Conservation (phyloP, 148 eudicot genomes). For the Limonium bicolor region DNA sequence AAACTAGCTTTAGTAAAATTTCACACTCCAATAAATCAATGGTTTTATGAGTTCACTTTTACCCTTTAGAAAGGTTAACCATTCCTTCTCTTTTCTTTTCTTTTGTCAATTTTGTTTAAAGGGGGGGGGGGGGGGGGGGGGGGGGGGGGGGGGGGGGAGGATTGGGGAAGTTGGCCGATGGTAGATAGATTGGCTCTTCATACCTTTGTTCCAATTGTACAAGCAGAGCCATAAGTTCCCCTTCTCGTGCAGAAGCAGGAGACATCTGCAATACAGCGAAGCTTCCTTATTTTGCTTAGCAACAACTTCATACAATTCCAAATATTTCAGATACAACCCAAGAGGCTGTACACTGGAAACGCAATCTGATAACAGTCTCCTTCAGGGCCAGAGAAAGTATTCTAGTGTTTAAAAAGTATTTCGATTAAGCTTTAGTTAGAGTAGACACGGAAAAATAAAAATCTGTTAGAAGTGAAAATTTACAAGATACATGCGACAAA, state of each 20-base stretch:
- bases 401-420: not conserved
- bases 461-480: not conserved
- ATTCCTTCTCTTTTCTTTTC: too few relatives aligned
- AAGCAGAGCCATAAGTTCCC: not conserved
- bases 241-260: not conserved
- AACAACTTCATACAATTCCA: not conserved
- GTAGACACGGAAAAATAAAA: not conserved
- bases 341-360: not conserved
- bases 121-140: too few relatives aligned
- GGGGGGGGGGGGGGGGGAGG: too few relatives aligned
- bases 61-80: too few relatives aligned
- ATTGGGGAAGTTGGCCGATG: not conserved
- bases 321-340: not conserved
- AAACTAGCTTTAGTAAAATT: not conserved
- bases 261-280: not conserved
- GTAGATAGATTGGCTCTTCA: not conserved
- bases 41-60: too few relatives aligned
- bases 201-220: conserved; percentile 3
- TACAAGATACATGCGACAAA: too few relatives aligned
- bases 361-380: not conserved
- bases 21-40: not conserved
- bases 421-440: not conserved
- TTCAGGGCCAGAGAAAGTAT: not conserved
- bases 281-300: not conserved
- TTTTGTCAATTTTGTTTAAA: too few relatives aligned